Evolutionary conservation across 2,329 filamentous ascomycete species (phyloP).

Genomic region (Byssochlamys sp.): DNA sequence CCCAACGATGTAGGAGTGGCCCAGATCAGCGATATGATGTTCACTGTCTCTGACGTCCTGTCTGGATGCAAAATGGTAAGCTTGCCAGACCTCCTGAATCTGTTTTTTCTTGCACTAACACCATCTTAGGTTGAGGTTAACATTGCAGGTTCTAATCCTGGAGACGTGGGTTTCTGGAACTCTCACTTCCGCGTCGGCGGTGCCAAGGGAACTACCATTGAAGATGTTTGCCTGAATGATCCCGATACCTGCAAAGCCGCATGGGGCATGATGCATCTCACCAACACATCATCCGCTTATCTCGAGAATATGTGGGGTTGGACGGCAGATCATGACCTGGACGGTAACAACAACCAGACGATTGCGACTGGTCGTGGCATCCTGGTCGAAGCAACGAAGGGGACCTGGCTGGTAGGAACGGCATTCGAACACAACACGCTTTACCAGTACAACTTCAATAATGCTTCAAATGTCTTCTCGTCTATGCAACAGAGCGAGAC

Average conservation of each 20-base stretch:
- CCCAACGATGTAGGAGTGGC: conserved; percentile 41
- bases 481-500: conserved; percentile 43
- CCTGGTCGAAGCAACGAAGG: conserved; percentile 38
- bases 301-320: conserved; percentile 47
- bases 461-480: conserved; percentile 43
- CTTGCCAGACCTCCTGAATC: neutral
- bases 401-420: conserved; percentile 47
- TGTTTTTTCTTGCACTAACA: neutral
- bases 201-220: conserved; percentile 32
- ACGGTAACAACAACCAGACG: conserved; percentile 20
- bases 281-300: conserved; percentile 39
- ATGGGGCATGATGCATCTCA: conserved; percentile 45
- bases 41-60: conserved; percentile 42
- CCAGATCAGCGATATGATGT: conserved; percentile 45
- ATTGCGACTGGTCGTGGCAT: conserved; percentile 38
- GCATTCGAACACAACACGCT: conserved; percentile 46
- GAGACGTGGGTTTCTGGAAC: conserved; percentile 45
- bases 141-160: conserved; percentile 37
- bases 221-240: conserved; percentile 28
- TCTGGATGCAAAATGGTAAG: conserved; percentile 31
- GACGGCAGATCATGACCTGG: conserved; percentile 43
- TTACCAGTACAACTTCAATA: conserved; percentile 46
- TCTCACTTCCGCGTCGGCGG: conserved; percentile 40
- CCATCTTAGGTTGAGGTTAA: conserved; percentile 40
- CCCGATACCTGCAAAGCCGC: conserved; percentile 40